These are phyloP conservation scores for Didymella pinodella DNA, from an alignment of 2,329 filamentous ascomycete species.

Conservation along the genomic window DNA sequence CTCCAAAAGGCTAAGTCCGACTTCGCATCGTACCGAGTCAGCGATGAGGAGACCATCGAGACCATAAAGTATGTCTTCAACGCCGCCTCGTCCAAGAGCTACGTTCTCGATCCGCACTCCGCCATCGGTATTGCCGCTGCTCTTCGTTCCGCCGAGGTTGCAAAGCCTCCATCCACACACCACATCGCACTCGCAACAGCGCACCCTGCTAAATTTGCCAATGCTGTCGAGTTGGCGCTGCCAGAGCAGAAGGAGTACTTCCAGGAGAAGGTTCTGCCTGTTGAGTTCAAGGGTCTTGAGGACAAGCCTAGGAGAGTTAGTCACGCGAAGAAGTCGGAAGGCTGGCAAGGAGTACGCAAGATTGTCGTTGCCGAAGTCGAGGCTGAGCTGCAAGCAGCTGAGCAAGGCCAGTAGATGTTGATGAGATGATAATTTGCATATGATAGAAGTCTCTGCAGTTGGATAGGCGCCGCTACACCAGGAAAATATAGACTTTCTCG, in stretches of 20 bases:
- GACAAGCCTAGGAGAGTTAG: conserved; percentile 77
- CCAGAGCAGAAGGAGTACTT: conserved; percentile 74
- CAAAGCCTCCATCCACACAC: conserved; percentile 58
- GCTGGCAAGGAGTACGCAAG: conserved; percentile 77
- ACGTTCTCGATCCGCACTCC: conserved; percentile 92
- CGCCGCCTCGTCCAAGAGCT: conserved; percentile 60
- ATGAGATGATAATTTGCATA: conserved; percentile 11
- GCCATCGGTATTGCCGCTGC: conserved; percentile 86
- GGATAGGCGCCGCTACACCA: conserved; percentile 1
- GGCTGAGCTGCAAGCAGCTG: conserved; percentile 47
- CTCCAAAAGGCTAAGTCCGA: conserved; percentile 73
- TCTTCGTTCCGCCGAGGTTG: conserved; percentile 68
- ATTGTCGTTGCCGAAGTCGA: conserved; percentile 79
- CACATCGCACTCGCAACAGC: conserved; percentile 92
- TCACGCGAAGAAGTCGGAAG: conserved; percentile 67
- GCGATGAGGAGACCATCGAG: conserved; percentile 60
- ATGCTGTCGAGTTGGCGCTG: conserved; percentile 82
- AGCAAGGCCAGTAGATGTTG: conserved; percentile 28
- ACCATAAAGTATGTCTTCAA: conserved; percentile 59
- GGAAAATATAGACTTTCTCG: conserved; percentile 1
- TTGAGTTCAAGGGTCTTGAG: conserved; percentile 82
- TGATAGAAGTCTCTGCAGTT: conserved; percentile 16
- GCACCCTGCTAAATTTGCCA: conserved; percentile 93
- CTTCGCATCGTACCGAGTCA: conserved; percentile 81
- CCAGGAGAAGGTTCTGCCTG: conserved; percentile 79